Conservation (phyloP, 2,329 filamentous ascomycete species). For the Pseudovirgaria hyperparasitica region DNA sequence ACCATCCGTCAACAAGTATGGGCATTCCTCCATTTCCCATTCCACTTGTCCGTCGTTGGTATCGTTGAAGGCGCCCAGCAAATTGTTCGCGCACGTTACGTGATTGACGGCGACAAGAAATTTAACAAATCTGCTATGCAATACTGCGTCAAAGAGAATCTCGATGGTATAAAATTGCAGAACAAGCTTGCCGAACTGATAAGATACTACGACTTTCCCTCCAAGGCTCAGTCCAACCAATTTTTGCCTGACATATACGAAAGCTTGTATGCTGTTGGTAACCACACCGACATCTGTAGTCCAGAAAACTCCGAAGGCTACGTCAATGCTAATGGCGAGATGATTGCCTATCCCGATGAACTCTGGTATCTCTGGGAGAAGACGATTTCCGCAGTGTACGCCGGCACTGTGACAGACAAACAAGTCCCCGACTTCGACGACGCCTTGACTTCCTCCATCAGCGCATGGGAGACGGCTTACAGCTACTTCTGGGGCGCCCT, state of each 20-base stretch:
- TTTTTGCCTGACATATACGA: slow-evolving; percentile 8
- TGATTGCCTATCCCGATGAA: slow-evolving; percentile 4
- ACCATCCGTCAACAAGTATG: slow-evolving; percentile 47
- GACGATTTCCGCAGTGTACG: slow-evolving; percentile 18
- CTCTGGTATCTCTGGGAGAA: slow-evolving; percentile 11
- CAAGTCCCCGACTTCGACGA: slow-evolving; percentile 17
- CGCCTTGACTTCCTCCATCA: slow-evolving; percentile 14
- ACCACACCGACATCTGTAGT: slow-evolving; percentile 19
- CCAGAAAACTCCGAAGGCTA: slow-evolving; percentile 8
- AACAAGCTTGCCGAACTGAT: slow-evolving; percentile 14
- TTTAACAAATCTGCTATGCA: slow-evolving; percentile 25
- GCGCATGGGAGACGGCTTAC: slow-evolving; percentile 19
- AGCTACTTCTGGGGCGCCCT: slow-evolving; percentile 26
- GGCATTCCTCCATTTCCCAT: slow-evolving; percentile 47
- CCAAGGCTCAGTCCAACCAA: slow-evolving; percentile 14
- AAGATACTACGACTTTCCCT: slow-evolving; percentile 18
- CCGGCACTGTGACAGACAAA: slow-evolving; percentile 14
- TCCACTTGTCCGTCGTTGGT: slow-evolving; percentile 50
- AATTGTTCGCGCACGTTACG: slow-evolving; percentile 35
- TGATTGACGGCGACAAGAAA: slow-evolving; percentile 31
- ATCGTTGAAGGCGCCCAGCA: slow-evolving; percentile 51
- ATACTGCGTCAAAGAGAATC: slow-evolving; percentile 18
- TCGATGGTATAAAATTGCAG: slow-evolving; percentile 18
- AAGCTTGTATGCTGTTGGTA: slow-evolving; percentile 14
- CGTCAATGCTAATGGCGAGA: not conserved